Base-by-base conservation (phyloP, 1,139 yeast species). In the Magnusiomyces magnusii region DNA sequence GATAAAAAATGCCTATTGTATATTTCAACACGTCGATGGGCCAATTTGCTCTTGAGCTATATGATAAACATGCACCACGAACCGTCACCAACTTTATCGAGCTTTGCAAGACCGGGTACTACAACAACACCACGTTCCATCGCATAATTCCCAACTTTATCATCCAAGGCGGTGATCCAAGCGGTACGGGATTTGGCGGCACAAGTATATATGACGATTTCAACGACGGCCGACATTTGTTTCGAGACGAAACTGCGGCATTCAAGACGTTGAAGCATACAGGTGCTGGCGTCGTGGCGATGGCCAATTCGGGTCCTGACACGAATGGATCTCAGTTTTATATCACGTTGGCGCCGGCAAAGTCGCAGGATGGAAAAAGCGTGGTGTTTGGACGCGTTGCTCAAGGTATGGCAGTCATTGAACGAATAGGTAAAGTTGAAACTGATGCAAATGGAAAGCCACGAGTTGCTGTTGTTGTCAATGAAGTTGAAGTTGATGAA, bases 301-400 rank as follows among this genome's bases (percentile, higher is more conserved):
- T 78, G 68, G 76, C 80, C 47, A 70, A 70, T 58, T 66, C 68
- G 31, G 72, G 72, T 28, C 68, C 69, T 1, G 67, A 69, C 52
- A 71, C 75, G 34, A 76, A 79, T 59, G 79, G 70, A 21, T 75
- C 78, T 56, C 66, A 79, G 70, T 80, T 85, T 68, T 81, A 83
- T 71, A 75, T 84, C 36, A 81, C 86, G 0, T 68, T 81, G 60
- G 73, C 73, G 24, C 73, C 76, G 9, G 67, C 80, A 23, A 78
- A 82, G 1, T 78, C 78, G 64, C 71, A 79, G 58, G 78, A 80
- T 63, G 76, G 78, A 24, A 75, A 76, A 60, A 78, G 76, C 64
- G 80, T 82, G 0, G 71, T 83, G n/a, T 77, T 87, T 64, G 95
- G 93, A 1, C 80, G 82, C 62, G 77, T 86, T 13, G 77, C 75